Percentiles rank a stretch among this genome's conserved stretches.
These are phyloP conservation scores for Sequoiadendron giganteum DNA, from an alignment of 75 land plant genomes.

Conservation along the genomic window DNA sequence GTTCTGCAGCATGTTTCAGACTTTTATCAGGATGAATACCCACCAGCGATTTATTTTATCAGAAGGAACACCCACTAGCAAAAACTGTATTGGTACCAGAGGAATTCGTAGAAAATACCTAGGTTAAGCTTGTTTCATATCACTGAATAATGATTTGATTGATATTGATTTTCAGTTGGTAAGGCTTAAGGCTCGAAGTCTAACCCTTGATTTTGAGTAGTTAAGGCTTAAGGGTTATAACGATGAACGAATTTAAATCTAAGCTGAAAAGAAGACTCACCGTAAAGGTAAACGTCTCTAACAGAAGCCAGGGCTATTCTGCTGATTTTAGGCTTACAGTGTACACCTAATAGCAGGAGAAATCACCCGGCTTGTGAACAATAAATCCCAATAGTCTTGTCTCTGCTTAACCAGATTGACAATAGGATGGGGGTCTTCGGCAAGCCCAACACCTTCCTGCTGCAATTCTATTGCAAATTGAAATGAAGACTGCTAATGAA, in stretches of 20 bases:
- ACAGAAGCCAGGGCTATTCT: background rate
- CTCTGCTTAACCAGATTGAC: background rate
- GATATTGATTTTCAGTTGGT: background rate
- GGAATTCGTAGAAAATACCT: background rate
- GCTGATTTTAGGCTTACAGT: background rate
- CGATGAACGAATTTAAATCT: background rate
- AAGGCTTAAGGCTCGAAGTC: background rate
- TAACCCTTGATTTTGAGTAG: background rate
- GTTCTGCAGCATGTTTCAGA: background rate
- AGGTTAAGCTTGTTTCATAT: background rate
- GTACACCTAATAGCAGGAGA: background rate
- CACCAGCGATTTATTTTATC: background rate
- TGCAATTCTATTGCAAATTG: background rate
- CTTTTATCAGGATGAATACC: background rate
- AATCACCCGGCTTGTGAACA: background rate
- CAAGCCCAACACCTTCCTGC: background rate
- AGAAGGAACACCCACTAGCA: background rate
- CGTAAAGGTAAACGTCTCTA: background rate
- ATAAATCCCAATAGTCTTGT: background rate
- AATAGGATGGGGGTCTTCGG: background rate
- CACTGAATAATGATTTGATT: background rate
- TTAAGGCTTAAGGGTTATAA: background rate
- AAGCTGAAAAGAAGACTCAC: background rate
- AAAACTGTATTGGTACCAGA: background rate
- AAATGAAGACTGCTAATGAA: background rate